Percentiles rank a stretch among this genome's conserved stretches.
Conservation (phyloP, 2,329 filamentous ascomycete genomes). For the Aureobasidium sp. region DNA sequence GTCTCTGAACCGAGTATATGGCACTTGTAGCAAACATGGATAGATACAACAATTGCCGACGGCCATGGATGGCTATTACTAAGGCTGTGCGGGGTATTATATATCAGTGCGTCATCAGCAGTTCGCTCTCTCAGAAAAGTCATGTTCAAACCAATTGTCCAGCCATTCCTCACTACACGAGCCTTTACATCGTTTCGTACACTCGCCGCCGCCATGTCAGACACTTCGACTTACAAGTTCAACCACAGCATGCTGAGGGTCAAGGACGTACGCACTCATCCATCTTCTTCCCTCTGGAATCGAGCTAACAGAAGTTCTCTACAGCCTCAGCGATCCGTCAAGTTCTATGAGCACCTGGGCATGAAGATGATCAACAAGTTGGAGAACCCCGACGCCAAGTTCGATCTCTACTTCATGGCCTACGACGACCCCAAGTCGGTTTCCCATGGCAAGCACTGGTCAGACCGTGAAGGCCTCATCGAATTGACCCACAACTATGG, state of each 20-base stretch:
- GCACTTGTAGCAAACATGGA: background rate
- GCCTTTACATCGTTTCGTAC: background rate
- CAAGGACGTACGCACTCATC: conserved; percentile 27
- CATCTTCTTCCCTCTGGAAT: background rate
- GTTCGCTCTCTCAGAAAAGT: background rate
- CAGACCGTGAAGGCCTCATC: conserved; percentile 67
- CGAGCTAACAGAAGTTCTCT: background rate
- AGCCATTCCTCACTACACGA: background rate
- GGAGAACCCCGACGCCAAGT: conserved; percentile 77
- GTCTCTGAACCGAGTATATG: no score
- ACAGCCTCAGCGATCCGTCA: conserved; percentile 69
- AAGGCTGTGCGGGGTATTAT: conserved; percentile 7
- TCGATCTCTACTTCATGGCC: conserved; percentile 90
- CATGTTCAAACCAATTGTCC: conserved; percentile 4
- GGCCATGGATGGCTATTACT: background rate
- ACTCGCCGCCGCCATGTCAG: conserved; percentile 38
- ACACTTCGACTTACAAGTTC: conserved; percentile 56
- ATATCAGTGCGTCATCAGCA: conserved; percentile 5
- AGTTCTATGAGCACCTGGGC: conserved; percentile 90
- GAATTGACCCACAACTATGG: conserved; percentile 83
- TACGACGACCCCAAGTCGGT: conserved; percentile 70
- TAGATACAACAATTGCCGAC: background rate
- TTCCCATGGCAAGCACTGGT: conserved; percentile 66
- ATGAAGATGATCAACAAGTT: conserved; percentile 77
- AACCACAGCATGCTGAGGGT: conserved; percentile 46